Base-by-base conservation (phyloP, 495 filamentous ascomycete genomes). In the Trichoderma orchidacearum region DNA sequence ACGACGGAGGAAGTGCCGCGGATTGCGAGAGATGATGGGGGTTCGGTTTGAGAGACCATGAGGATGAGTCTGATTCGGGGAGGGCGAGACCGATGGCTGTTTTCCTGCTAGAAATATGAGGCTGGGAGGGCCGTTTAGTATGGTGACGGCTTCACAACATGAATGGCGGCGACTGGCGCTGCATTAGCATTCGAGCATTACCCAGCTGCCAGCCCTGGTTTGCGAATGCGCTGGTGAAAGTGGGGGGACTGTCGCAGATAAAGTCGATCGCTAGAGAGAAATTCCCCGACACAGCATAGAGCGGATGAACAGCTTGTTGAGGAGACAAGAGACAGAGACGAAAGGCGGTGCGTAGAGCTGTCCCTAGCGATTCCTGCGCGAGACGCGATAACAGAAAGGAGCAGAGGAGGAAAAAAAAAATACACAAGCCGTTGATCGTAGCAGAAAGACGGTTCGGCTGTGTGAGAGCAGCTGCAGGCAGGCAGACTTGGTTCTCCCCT, bases 1-100 rank as follows among this genome's bases (percentile, higher is more conserved):
- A 70, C 67, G 62, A 79, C 64, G 60, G 86, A 73, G 58, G 86
- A 88, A 53, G 82, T 70, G 64, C 76, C 68, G 70, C 75, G 78
- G 57, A 83, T 62, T 76, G 75, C 79, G 75, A 72, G 64, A 58
- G 72, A 67, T 28, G 64, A 68, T 53, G 66, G 63, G 53, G 64
- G 73, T 62, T 87, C 86, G 65, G 85, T 81, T 68, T 86, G 82
- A 58, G 85, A 89, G 66, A 89, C 84, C 85, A 90, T 87, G 68
- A 69, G 66, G 64, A 61, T 63, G 7, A 56, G 25, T 1, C 12
- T 21, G 30, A 25, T 12, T 48, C 38, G 30, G 8, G 30, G 29
- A 25, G 25, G 52, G 12, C 21, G 17, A 48, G 17, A 25, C 8
- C 7, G 51, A 9, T 18, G 27, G 21, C n/a, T 1, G 15, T 23